A percentile compares a stretch with the other conserved stretches of the same genome.
These are phyloP conservation scores for Cotoneaster glaucophyllus DNA, from an alignment of 306 rosid genomes.

Conservation along the genomic window DNA sequence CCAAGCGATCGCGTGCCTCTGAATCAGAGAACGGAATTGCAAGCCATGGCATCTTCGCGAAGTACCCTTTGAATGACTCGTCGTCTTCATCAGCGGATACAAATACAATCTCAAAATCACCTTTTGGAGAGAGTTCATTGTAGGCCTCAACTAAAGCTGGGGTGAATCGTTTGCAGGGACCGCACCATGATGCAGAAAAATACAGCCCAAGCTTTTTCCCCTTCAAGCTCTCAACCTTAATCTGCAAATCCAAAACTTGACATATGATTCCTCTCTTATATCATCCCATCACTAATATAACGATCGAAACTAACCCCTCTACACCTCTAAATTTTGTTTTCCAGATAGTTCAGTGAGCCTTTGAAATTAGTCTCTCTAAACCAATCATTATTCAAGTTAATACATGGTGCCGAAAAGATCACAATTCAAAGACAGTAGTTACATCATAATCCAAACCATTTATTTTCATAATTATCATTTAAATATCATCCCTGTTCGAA, in stretches of 20 bases:
- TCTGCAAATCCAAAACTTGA: slow-evolving; percentile 34
- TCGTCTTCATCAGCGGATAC: slow-evolving; percentile 51
- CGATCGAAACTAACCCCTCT: not conserved
- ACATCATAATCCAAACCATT: not conserved
- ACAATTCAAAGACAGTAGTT: not conserved
- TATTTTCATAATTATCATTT: not conserved
- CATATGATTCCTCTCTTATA: not conserved
- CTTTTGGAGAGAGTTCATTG: slow-evolving; percentile 36
- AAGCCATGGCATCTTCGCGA: slow-evolving; percentile 82
- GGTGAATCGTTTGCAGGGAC: slow-evolving; percentile 52
- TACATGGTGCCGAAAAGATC: not conserved
- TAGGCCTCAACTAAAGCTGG: slow-evolving; percentile 50
- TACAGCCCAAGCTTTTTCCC: slow-evolving; percentile 62
- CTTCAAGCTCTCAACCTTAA: slow-evolving; percentile 50
- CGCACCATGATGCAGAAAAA: slow-evolving; percentile 74
- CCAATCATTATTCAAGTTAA: not conserved
- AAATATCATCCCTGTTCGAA: not conserved
- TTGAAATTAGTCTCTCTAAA: not conserved
- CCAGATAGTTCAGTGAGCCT: not conserved
- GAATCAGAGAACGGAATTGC: slow-evolving; percentile 64
- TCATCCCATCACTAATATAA: not conserved
- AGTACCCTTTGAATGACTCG: slow-evolving; percentile 44
- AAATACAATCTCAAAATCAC: slow-evolving; percentile 58
- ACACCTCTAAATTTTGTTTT: not conserved
- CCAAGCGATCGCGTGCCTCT: slow-evolving; percentile 29